Conservation (phyloP, 192 early-diverging fungal genomes). For the Coemansia furcata region DNA sequence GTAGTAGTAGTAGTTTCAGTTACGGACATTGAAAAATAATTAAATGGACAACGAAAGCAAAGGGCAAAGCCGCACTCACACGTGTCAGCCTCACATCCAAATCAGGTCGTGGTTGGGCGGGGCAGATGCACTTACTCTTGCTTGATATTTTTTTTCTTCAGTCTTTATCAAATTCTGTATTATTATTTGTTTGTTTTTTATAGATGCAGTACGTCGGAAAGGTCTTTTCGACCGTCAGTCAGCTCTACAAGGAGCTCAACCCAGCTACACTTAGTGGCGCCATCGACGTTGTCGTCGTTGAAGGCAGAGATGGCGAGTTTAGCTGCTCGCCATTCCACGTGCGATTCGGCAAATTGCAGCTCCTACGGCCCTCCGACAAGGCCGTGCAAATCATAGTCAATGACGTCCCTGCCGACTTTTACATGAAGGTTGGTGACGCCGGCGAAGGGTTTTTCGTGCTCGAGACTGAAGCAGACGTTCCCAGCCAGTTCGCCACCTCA, state of each 20-base stretch:
- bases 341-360: slow-evolving; percentile 93
- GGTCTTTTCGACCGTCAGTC: slow-evolving; percentile 74
- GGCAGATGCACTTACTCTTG: not conserved
- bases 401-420: slow-evolving; percentile 65
- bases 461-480: slow-evolving; percentile 86
- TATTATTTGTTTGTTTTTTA: not conserved
- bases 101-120: not conserved
- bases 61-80: not conserved
- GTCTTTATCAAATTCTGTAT: not conserved
- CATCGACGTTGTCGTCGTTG: slow-evolving; percentile 96
- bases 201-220: slow-evolving; percentile 64
- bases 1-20: not conserved
- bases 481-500: slow-evolving; percentile 90
- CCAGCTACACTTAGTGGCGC: slow-evolving; percentile 96
- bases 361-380: slow-evolving; percentile 90
- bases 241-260: slow-evolving; percentile 95
- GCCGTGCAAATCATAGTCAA: slow-evolving; percentile 87
- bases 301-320: slow-evolving; percentile 77
- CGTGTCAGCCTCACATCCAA: not conserved
- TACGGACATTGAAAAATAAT: not conserved
- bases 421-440: slow-evolving; percentile 97
- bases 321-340: slow-evolving; percentile 97
- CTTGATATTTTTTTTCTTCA: not conserved
- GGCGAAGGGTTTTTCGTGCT: slow-evolving; percentile 99
- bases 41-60: not conserved